phyloP scores from a whole-genome alignment of 495 filamentous ascomycete species.

The Penicillium salamii region DNA sequence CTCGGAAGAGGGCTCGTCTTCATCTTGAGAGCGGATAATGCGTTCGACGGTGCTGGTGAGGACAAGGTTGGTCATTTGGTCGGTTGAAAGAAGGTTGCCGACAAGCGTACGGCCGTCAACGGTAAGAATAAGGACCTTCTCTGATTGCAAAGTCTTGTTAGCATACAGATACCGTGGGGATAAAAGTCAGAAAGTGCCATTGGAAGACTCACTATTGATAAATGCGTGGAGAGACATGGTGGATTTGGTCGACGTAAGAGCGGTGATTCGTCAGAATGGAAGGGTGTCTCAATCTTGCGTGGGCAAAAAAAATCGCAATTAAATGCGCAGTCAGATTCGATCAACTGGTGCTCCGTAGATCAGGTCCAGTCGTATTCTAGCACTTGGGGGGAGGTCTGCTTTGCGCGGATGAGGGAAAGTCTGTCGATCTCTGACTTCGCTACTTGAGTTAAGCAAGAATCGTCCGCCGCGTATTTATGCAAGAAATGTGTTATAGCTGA shows the following conservation, averaged over 20 bases:
- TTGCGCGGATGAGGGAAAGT: no score
- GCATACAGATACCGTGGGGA: constrained; percentile 21
- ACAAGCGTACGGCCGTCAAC: constrained; percentile 87
- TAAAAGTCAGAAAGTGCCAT: no score
- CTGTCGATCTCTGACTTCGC: no score
- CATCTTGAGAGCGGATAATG: constrained; percentile 79
- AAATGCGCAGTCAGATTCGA: neutral
- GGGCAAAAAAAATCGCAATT: neutral
- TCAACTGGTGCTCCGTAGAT: no score
- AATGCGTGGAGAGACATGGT: constrained; percentile 65
- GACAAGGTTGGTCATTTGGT: constrained; percentile 91
- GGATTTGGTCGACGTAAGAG: constrained; percentile 27
- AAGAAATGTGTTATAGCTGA: no score
- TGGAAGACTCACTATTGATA: constrained; percentile 60
- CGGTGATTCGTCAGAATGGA: neutral
- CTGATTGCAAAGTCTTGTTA: constrained; percentile 43
- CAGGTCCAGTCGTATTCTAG: no score
- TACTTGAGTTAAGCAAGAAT: no score
- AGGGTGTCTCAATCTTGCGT: neutral
- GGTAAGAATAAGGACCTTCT: constrained; percentile 88
- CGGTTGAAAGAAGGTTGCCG: constrained; percentile 79
- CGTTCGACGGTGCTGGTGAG: constrained; percentile 82
- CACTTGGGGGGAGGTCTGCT: no score
- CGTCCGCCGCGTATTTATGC: no score
- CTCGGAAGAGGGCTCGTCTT: constrained; percentile 75